Percentiles rank a stretch among this genome's conserved stretches.
Conservation (phyloP, 768 basidiomycete genomes). For the Pleurotus giganteus region DNA sequence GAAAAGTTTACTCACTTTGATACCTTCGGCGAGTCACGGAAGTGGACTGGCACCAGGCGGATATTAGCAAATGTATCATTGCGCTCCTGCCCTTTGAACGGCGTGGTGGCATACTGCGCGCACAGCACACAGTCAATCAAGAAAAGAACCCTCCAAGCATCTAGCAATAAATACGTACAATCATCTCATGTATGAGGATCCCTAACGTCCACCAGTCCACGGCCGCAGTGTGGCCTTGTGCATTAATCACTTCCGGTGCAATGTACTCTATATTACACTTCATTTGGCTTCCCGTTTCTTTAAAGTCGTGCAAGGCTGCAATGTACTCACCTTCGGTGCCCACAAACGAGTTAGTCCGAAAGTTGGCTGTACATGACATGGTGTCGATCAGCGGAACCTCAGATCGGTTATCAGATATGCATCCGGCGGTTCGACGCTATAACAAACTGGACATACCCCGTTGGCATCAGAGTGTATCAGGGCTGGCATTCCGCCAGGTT, state of each 20-base stretch:
- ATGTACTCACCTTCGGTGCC: slow-evolving; percentile 86
- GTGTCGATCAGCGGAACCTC: slow-evolving; percentile 95
- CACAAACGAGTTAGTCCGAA: slow-evolving; percentile 98
- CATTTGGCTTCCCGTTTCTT: slow-evolving; percentile 23
- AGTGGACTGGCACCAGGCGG: slow-evolving; percentile 78
- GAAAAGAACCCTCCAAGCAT: slow-evolving; percentile 31
- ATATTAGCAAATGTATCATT: slow-evolving; percentile 97
- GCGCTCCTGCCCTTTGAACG: slow-evolving; percentile 95
- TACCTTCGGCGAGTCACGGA: slow-evolving; percentile 82
- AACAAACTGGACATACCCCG: slow-evolving; percentile 58
- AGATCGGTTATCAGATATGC: slow-evolving; percentile 6
- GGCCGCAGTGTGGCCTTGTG: slow-evolving; percentile 94
- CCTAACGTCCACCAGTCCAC: slow-evolving; percentile 99
- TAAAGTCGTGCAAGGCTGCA: slow-evolving; percentile 14
- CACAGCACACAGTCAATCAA: slow-evolving; percentile 11
- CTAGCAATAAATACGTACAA: slow-evolving; percentile 64
- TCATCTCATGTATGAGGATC: slow-evolving; percentile 98
- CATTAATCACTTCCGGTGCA: slow-evolving; percentile 97
- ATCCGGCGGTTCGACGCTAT: slow-evolving; percentile 9
- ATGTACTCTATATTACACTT: slow-evolving; percentile 78
- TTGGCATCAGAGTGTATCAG: slow-evolving; percentile 86
- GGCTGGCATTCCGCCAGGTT: slow-evolving; percentile 81
- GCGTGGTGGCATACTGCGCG: slow-evolving; percentile 91
- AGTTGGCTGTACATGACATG: slow-evolving; percentile 94
- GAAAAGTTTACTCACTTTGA: slow-evolving; percentile 51